phyloP scores from a whole-genome alignment of 108 stramenopile species.

The Cylindrotheca closterium region DNA sequence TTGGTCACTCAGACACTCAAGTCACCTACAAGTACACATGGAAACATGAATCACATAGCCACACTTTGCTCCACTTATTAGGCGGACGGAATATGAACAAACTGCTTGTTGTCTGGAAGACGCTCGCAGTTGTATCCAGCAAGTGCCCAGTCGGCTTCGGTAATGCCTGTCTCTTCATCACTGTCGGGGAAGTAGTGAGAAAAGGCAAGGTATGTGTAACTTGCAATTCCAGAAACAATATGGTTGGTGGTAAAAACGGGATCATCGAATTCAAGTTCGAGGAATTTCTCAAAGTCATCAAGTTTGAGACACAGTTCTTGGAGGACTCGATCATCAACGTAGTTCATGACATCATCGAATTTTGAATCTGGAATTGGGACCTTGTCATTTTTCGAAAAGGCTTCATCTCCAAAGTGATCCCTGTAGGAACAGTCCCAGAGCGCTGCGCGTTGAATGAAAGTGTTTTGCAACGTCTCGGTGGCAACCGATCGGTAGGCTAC shows the following conservation, averaged over 20 bases:
- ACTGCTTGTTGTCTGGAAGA: neutral
- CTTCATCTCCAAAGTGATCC: constrained; percentile 24
- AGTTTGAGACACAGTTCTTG: constrained; percentile 35
- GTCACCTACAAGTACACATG: no score
- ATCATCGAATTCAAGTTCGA: constrained; percentile 5
- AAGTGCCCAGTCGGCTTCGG: constrained; percentile 11
- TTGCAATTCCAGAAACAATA: constrained; percentile 3
- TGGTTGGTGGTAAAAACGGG: constrained; percentile 4
- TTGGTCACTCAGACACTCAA: no score
- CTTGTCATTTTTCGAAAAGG: constrained; percentile 13
- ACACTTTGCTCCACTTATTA: no score
- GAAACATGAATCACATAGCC: no score
- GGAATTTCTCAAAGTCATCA: constrained; percentile 25
- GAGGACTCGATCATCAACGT: constrained; percentile 34
- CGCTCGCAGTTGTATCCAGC: constrained; percentile 12
- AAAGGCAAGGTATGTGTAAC: constrained; percentile 6
- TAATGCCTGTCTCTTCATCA: neutral
- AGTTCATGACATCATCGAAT: constrained; percentile 15
- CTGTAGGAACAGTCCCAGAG: constrained; percentile 39
- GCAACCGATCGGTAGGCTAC: constrained; percentile 12
- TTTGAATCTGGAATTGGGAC: constrained; percentile 8
- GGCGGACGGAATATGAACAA: neutral
- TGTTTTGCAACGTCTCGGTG: constrained; percentile 26
- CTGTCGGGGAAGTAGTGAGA: constrained; percentile 14
- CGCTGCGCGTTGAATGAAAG: constrained; percentile 19